Base-by-base conservation (phyloP, 2,329 filamentous ascomycete species). In the Diaporthe ampelina region DNA sequence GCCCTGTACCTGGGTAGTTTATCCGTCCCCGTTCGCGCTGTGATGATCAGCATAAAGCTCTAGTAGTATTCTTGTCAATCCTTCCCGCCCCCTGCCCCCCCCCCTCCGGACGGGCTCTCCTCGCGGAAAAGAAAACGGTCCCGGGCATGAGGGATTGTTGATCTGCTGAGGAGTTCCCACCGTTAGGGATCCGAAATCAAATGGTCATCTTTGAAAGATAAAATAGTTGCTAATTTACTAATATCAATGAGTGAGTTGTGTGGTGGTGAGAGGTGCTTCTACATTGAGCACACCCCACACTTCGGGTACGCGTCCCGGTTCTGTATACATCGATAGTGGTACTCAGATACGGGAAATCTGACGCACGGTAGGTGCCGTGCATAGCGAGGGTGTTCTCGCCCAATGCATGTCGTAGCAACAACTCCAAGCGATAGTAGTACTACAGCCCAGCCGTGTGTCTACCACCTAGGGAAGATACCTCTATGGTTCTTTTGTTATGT, bases 281-380 rank as follows among this genome's bases (percentile, higher is more conserved):
- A 7, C 11, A 37, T 17, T 24, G 19, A 40, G 15, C 35, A 40
- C 43, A 6, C 61, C 61, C 58, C 40, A 15, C 13, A 17, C 37
- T 43, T 24, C 45, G 61, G 61, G 43, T 67, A 67, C 61, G 11
- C 61, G 19, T 24, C 21, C 61, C 61, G 43, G n/a, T 2, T 17
- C 35, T n/a, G 5, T 67, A 3, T 19, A 17, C 21, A 24, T 50
- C 24, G 45, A 48, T 48, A 67, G 24, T 67, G 26, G 43, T 24
- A 32, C 19, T 11, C 9, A 17, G 11, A 24, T 43, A 26, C 35
- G 9, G 9, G 26, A 3, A 10, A 11, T 21, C 29, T 67, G 19
- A 21, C 35, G 29, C 61, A 67, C 21, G 29, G 24, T 21, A 32
- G 9, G 26, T 50, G 17, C 43, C 40, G 43, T 65, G 17, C 43